Evolutionary conservation across 352 stramenopile species (phyloP), one percentile per base, ranked within the genome.

Genomic region (Phytophthora boehmeriae): DNA sequence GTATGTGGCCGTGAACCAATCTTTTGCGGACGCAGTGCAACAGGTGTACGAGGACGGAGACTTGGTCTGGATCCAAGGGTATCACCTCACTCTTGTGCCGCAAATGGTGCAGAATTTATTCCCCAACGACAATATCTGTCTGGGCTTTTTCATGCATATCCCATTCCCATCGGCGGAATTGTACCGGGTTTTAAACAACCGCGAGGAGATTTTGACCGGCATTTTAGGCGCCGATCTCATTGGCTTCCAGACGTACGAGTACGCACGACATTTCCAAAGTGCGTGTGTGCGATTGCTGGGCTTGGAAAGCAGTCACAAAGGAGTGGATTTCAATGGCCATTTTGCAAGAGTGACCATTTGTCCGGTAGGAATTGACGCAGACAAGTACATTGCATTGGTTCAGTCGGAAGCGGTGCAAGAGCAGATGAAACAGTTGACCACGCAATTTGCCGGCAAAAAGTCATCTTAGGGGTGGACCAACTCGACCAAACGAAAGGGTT

Each of bases 211-310:
- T 13, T 51, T 97, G 19, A 92, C 88, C 14, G 90, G 90, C 2
- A 92, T 97, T 23, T 68, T 97, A 1, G 88, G 86, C 2, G 90
- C 90, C 0, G 83, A 97, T 53, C 78, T 97, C n/a, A 79, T 97
- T 28, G 88, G 83, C 8, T 97, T 97, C 68, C 90, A 97, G 66
- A 96, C 90, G 50, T 96, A 96, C 50, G 90, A 97, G 63, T 95
- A 96, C 54, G 89, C 89, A 8, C 78, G 90, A 1, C 88, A 97
- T 73, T 97, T 97, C 60, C 86, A 96, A 43, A 94, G 83, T 54
- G 88, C 89, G 5, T 90, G 80, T 14, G 88, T 95, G 27, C 76
- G 88, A 19, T 70, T 97, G n/a, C 48, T 97, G 2, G 90, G 90
- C 2, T 64, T 97, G 1, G 86, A 96, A 58, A 96, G 88, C 48